A percentile compares a stretch with the other conserved stretches of the same genome.
These are phyloP conservation scores for Hyphochytrium catenoides DNA, from an alignment of 352 stramenopile genomes.

Conservation along the genomic window DNA sequence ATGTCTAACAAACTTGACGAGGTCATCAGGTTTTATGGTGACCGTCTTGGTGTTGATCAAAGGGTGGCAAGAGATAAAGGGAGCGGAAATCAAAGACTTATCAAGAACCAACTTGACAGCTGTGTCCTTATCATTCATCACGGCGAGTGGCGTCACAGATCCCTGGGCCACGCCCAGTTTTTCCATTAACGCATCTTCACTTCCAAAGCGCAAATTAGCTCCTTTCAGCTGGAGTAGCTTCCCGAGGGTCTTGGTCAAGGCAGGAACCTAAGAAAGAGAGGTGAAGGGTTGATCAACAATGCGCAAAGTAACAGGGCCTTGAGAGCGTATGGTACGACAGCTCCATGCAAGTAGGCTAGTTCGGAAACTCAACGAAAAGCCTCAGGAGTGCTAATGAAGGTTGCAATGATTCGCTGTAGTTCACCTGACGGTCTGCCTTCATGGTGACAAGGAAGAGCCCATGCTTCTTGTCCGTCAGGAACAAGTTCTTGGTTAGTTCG, in stretches of 20 bases:
- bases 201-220: slow-evolving; percentile 79
- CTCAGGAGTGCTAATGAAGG: too few species aligned
- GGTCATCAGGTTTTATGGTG: slow-evolving; percentile 31
- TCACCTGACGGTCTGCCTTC: slow-evolving; percentile 47
- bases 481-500: slow-evolving; percentile 81
- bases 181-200: slow-evolving; percentile 45
- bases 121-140: slow-evolving; percentile 57
- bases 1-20: slow-evolving; percentile 61
- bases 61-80: slow-evolving; percentile 65
- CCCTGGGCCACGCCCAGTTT: slow-evolving; percentile 70
- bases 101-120: slow-evolving; percentile 76
- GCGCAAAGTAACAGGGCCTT: too few species aligned
- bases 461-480: slow-evolving; percentile 95
- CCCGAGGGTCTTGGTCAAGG: slow-evolving; percentile 51
- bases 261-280: too few species aligned
- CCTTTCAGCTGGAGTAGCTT: slow-evolving; percentile 39
- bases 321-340: too few species aligned
- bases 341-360: too few species aligned
- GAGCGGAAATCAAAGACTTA: slow-evolving; percentile 48
- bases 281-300: too few species aligned
- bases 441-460: slow-evolving; percentile 81
- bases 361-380: too few species aligned
- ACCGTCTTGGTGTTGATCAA: slow-evolving; percentile 77
- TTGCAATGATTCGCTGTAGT: too few species aligned
- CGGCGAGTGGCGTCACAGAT: slow-evolving; percentile 73